These are phyloP conservation scores for Primulina huaijiensis DNA, from an alignment of 257 asterid genomes.

Conservation along the genomic window DNA sequence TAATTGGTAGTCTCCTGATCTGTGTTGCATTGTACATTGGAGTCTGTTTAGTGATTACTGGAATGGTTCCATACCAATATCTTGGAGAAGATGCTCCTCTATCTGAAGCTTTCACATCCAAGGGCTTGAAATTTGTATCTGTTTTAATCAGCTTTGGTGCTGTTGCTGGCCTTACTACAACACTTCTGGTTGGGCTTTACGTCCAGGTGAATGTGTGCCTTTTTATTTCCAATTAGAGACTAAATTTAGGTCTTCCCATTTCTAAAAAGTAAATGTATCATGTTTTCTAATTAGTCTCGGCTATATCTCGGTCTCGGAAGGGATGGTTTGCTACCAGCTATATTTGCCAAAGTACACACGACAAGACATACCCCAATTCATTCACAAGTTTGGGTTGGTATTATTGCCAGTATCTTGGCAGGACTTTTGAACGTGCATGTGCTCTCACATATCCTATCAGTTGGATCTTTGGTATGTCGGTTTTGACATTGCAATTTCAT, in stretches of 20 bases:
- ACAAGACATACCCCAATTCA: constrained; percentile 76
- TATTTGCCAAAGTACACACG: constrained; percentile 76
- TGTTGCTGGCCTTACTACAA: constrained; percentile 92
- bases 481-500: not conserved
- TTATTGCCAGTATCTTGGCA: constrained; percentile 73
- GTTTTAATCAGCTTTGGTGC: constrained; percentile 90
- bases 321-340: constrained; percentile 81
- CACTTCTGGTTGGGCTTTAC: constrained; percentile 93
- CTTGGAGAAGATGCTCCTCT: constrained; percentile 95
- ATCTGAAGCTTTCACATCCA: constrained; percentile 79
- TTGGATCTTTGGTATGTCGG: constrained; percentile 83
- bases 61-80: constrained; percentile 82
- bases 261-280: constrained; percentile 26
- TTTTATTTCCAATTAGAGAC: constrained; percentile 10
- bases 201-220: constrained; percentile 63
- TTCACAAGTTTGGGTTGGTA: constrained; percentile 93
- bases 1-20: constrained; percentile 80
- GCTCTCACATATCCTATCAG: constrained; percentile 92
- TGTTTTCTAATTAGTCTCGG: constrained; percentile 61
- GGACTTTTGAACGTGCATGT: constrained; percentile 76
- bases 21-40: constrained; percentile 71
- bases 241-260: constrained; percentile 11
- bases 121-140: constrained; percentile 76
- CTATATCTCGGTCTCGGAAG: constrained; percentile 95
- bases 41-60: constrained; percentile 91